Conservation (phyloP, 805 yeast genomes). For the Saccharomycopsis sp. region DNA sequence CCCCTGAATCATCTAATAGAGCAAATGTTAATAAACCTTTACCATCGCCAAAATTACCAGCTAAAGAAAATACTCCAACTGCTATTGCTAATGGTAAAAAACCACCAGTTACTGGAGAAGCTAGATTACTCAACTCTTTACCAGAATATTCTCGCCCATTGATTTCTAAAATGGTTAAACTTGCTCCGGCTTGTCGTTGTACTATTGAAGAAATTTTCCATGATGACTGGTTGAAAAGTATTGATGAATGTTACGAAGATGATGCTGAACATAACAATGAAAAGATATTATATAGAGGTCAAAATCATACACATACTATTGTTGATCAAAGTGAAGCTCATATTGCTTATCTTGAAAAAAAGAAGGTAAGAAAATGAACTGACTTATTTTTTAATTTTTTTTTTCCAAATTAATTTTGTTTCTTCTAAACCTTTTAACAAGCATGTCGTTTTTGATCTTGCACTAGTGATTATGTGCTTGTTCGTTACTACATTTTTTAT, state of each 20-base stretch:
- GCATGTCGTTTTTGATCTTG: too few relatives aligned
- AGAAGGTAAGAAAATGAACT: conserved; percentile 32
- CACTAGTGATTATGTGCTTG: too few relatives aligned
- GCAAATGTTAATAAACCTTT: conserved; percentile 10
- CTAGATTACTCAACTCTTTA: conserved; percentile 56
- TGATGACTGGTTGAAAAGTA: conserved; percentile 56
- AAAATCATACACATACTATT: conserved; percentile 71
- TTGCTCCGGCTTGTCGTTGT: conserved; percentile 80
- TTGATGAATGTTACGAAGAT: conserved; percentile 51
- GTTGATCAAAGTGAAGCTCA: conserved; percentile 94
- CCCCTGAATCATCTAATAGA: conserved; percentile 12
- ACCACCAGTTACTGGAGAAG: conserved; percentile 56
- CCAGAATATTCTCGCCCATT: conserved; percentile 61
- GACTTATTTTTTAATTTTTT: too few relatives aligned
- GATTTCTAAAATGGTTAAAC: conserved; percentile 66
- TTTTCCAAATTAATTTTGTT: too few relatives aligned
- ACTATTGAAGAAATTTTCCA: conserved; percentile 69
- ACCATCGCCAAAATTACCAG: conserved; percentile 15
- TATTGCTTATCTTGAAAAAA: conserved; percentile 84
- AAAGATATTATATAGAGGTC: conserved; percentile 30
- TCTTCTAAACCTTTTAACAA: too few relatives aligned
- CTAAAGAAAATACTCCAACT: neutral
- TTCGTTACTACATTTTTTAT: too few relatives aligned
- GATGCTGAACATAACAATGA: conserved; percentile 29
- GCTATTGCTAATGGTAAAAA: conserved; percentile 15